A percentile compares a stretch with the other conserved stretches of the same genome.
phyloP scores from a whole-genome alignment of 1,284 basidiomycete genomes.

The Chalciporus sp. region DNA sequence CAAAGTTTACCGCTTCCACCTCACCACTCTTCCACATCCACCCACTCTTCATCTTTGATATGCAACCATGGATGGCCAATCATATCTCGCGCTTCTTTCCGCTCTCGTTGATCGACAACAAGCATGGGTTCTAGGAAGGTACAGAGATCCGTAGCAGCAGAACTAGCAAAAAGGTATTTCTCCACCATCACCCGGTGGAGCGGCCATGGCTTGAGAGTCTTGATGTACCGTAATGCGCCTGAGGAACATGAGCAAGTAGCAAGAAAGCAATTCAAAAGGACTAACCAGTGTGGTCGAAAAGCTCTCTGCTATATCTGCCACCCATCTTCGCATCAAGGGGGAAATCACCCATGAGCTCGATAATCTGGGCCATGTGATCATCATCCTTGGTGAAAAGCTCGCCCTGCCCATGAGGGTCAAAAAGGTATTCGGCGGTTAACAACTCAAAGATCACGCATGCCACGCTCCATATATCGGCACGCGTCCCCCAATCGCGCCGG shows the following conservation, averaged over 20 bases:
- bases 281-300: constrained; percentile 80
- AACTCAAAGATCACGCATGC: constrained; percentile 88
- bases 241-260: constrained; percentile 8
- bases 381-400: constrained; percentile 90
- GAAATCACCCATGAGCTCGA: constrained; percentile 83
- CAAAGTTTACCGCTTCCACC: background rate
- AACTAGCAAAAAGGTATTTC: constrained; percentile 75
- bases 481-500: constrained; percentile 81
- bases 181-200: constrained; percentile 80
- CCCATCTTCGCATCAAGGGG: constrained; percentile 74
- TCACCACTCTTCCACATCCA: constrained; percentile 50
- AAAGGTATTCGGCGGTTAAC: constrained; percentile 85
- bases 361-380: constrained; percentile 93
- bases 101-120: constrained; percentile 65
- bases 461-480: constrained; percentile 88
- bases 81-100: constrained; percentile 74
- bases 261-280: constrained; percentile 10
- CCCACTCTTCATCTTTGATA: constrained; percentile 46
- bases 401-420: constrained; percentile 84
- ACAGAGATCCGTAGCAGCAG: constrained; percentile 61
- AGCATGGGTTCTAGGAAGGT: constrained; percentile 85
- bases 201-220: constrained; percentile 82
- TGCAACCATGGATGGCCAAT: constrained; percentile 76
- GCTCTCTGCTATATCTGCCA: constrained; percentile 80
- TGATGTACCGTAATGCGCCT: constrained; percentile 76